These are phyloP conservation scores for Spergularia azorica DNA, from an alignment of 179 eudicot species.

Conservation along the genomic window DNA sequence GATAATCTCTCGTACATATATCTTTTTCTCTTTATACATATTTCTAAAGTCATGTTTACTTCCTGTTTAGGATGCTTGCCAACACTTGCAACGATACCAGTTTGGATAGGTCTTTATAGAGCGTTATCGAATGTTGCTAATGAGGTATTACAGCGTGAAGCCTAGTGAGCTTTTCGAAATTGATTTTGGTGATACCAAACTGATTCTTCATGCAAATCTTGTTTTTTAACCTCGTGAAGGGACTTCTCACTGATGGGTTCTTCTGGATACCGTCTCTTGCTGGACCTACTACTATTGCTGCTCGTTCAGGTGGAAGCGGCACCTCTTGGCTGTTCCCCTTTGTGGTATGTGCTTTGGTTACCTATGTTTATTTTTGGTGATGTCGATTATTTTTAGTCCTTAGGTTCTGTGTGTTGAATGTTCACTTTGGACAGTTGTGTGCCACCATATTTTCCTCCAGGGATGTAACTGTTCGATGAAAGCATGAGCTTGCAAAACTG, in stretches of 20 bases:
- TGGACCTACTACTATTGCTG: slow-evolving; percentile 92
- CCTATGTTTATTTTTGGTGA: slow-evolving; percentile 1
- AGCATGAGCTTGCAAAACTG: neutral
- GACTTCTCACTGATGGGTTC: slow-evolving; percentile 93
- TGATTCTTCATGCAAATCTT: slow-evolving; percentile 4
- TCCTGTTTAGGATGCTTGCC: slow-evolving; percentile 78
- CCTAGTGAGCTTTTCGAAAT: neutral
- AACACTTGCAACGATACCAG: slow-evolving; percentile 91
- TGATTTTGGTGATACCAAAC: slow-evolving; percentile 1
- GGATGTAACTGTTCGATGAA: neutral
- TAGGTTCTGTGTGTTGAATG: slow-evolving; percentile 2
- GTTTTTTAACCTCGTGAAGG: slow-evolving; percentile 38
- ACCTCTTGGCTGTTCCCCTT: slow-evolving; percentile 98
- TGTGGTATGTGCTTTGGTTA: slow-evolving; percentile 50
- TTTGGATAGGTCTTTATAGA: slow-evolving; percentile 98
- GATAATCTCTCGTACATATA: neutral
- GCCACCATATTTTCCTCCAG: neutral
- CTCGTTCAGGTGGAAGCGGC: slow-evolving; percentile 89
- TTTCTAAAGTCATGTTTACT: slow-evolving; percentile 3
- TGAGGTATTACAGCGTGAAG: slow-evolving; percentile 57
- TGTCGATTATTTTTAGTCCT: neutral
- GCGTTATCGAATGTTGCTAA: slow-evolving; percentile 97
- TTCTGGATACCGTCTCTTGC: slow-evolving; percentile 99
- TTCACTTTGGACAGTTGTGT: neutral
- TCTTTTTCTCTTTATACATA: slow-evolving; percentile 3